Base-by-base conservation (phyloP, 148 eudicot genomes). In the Cornus kousa region DNA sequence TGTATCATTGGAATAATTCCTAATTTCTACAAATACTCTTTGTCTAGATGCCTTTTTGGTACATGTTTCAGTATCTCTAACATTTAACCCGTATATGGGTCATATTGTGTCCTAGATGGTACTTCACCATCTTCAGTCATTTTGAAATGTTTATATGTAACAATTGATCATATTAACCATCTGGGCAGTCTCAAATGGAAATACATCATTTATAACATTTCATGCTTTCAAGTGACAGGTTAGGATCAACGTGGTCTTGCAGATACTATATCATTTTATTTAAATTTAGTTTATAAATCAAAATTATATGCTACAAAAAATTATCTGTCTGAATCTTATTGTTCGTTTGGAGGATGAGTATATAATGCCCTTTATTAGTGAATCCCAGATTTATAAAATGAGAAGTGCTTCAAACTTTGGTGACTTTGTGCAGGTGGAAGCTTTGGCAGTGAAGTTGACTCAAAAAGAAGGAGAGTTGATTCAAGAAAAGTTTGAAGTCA, bases 401-500 rank as follows among this genome's bases (percentile, higher is more conserved):
- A 55, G 60, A 16, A 55, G 60, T 57, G 17, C 62, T 57, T 16
- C 20, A 57, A 57, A 19, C 62, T 57, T 57, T 57, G 19, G 20
- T 57, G 5, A 62, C 19, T 62, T 78, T 74, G 48, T 79, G 55
- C 87, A 96, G 99, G 99, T 96, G 68, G 99, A 96, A 82, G 95
- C 95, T 78, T 90, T 96, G 93, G 99, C 99, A 32, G 95, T 96
- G 23, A 89, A 96, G 82, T 82, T 96, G 79, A 96, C 99, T 62
- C 97, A 93, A 75, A 86, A 93, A 33, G 99, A 96, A 86, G 99
- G 99, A 79, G 99, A 96, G 76, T 84, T 96, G 48, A 92, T 96
- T 71, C 99, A 96, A 79, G 99, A 96, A 88, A 93, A 91, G 82
- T 96, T 92, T 81, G 99, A 93, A 88, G 98, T 96, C 82, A 96